Percentiles rank a stretch among this genome's conserved stretches.
Evolutionary conservation across 352 stramenopile genomes (phyloP).

Genomic region (Pythium periplocum): DNA sequence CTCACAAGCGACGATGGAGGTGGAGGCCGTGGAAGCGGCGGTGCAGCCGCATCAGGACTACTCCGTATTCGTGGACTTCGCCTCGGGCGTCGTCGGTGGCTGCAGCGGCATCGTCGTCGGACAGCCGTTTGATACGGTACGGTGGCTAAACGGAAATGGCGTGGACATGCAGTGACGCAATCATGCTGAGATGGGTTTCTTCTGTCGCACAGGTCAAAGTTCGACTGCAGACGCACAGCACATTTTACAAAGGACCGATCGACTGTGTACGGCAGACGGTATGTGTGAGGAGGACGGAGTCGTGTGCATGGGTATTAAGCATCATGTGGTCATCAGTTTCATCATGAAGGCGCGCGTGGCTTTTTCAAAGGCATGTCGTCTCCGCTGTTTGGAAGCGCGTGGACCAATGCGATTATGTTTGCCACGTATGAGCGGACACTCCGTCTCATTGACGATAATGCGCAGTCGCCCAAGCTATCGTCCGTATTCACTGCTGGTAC

Average conservation of each 20-base stretch:
- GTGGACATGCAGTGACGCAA: too few species aligned
- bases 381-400: conserved; percentile 74
- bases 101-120: conserved; percentile 52
- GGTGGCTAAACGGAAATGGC: conserved; percentile 2
- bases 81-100: conserved; percentile 41
- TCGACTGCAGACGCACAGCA: conserved; percentile 49
- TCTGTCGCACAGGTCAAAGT: conserved; percentile 35
- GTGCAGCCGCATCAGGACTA: conserved; percentile 29
- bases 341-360: conserved; percentile 64
- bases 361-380: conserved; percentile 87
- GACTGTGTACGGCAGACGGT: conserved; percentile 41
- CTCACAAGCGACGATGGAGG: too few species aligned
- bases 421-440: conserved; percentile 72
- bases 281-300: not conserved
- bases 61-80: conserved; percentile 48
- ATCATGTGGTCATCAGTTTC: conserved; percentile 20
- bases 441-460: conserved; percentile 48
- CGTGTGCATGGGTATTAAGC: conserved; percentile 1
- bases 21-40: conserved; percentile 13
- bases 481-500: conserved; percentile 64
- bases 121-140: conserved; percentile 54
- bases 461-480: conserved; percentile 41
- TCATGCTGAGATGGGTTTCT: too few species aligned
- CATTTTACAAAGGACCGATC: conserved; percentile 47
- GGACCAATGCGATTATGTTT: conserved; percentile 87